Percentiles rank a stretch among this genome's conserved stretches.
These are phyloP conservation scores for Epichloe glyceriae DNA, from an alignment of 2,329 filamentous ascomycete genomes.

Conservation along the genomic window DNA sequence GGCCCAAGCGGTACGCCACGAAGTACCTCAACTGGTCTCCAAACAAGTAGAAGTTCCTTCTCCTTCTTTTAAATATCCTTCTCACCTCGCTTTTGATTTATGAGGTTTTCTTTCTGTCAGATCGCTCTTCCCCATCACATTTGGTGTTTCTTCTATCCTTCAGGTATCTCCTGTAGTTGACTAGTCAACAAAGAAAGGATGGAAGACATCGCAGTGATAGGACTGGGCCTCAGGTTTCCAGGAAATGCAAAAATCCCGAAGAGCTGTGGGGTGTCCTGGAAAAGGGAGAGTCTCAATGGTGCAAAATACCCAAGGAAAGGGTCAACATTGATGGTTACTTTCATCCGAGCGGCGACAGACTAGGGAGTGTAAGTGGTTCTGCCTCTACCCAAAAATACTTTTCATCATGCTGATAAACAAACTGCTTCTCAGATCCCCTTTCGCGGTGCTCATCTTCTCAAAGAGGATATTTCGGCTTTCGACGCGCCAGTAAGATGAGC, in stretches of 20 bases:
- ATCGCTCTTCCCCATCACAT: neutral
- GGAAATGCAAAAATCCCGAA: slow-evolving; percentile 32
- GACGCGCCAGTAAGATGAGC: slow-evolving; percentile 30
- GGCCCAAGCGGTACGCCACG: neutral
- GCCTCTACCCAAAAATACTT: neutral
- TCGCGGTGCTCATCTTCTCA: slow-evolving; percentile 37
- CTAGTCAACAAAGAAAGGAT: neutral
- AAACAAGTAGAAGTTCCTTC: neutral
- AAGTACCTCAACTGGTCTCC: neutral
- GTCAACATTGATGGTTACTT: slow-evolving; percentile 41
- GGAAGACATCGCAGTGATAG: slow-evolving; percentile 38
- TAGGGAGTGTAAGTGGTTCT: slow-evolving; percentile 29
- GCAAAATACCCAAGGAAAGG: slow-evolving; percentile 32
- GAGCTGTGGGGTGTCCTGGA: slow-evolving; percentile 36
- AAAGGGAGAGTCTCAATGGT: slow-evolving; percentile 32
- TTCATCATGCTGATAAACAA: slow-evolving; percentile 4
- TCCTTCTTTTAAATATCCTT: neutral
- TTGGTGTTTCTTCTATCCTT: neutral
- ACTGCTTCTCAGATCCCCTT: slow-evolving; percentile 28
- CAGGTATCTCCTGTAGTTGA: neutral
- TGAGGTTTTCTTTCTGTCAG: neutral
- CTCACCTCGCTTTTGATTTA: neutral
- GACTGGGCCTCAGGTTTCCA: slow-evolving; percentile 38
- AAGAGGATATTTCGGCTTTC: slow-evolving; percentile 32
- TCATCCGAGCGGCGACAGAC: slow-evolving; percentile 36